phyloP scores from a whole-genome alignment of 768 basidiomycete species.

The Lactifluus subvellereus region DNA sequence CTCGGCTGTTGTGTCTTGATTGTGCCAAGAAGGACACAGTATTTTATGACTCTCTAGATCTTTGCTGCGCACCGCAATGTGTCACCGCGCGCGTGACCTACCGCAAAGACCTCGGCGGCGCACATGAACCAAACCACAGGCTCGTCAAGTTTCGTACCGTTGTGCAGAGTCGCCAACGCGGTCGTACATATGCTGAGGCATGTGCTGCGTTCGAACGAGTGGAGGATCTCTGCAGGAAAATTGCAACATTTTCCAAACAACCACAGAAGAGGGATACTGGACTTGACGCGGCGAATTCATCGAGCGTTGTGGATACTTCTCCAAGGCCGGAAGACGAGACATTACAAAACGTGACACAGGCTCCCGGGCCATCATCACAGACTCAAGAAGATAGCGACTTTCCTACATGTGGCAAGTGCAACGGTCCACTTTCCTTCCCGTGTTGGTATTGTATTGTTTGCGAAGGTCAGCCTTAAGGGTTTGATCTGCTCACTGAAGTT shows the following conservation, averaged over 20 bases:
- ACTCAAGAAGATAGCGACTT: slow-evolving; percentile 20
- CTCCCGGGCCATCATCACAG: not conserved
- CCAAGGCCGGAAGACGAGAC: not conserved
- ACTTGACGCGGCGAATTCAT: not conserved
- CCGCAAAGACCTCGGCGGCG: slow-evolving; percentile 18
- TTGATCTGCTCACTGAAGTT: too few species aligned
- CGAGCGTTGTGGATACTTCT: not conserved
- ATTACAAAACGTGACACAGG: not conserved
- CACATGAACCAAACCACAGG: slow-evolving; percentile 2
- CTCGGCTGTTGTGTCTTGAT: slow-evolving; percentile 27
- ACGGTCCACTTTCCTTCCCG: slow-evolving; percentile 6
- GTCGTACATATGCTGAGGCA: not conserved
- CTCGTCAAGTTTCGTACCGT: not conserved
- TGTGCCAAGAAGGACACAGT: slow-evolving; percentile 25
- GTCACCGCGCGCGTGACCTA: slow-evolving; percentile 16
- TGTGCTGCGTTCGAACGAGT: not conserved
- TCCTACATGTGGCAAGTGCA: slow-evolving; percentile 26
- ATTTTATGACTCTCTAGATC: slow-evolving; percentile 27
- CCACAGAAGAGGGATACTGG: not conserved
- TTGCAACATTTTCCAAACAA: not conserved
- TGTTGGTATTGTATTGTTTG: too few species aligned
- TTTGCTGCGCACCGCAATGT: slow-evolving; percentile 29
- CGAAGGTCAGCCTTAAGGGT: too few species aligned
- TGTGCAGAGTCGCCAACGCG: not conserved
- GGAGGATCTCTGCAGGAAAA: not conserved